Evolutionary conservation across 1,139 yeast species (phyloP), one percentile per base, ranked within the genome.

Genomic region (Pichia sp.): DNA sequence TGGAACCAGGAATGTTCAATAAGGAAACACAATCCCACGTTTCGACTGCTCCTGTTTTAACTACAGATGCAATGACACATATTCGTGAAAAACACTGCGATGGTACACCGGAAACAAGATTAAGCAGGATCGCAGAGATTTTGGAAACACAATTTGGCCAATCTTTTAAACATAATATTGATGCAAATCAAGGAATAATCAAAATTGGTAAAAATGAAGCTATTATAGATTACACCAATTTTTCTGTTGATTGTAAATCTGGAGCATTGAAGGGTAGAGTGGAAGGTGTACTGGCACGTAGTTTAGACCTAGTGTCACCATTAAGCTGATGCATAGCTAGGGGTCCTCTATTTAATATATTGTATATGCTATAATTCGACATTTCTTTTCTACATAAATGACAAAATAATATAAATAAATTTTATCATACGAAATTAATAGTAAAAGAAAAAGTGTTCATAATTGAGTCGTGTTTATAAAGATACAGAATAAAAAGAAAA

Each of bases 131-230:
- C 7, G 66, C 79, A 1, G 71, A 80, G 10, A 70, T 94, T 44
- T 70, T 94, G 44, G 70, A 74, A 45, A 90, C 95, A 0, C 99
- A 92, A 61, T 92, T 92, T 68, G 98, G 98, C 7, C 88, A 85
- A 38, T 68, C 90, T 0, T 77, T 87, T 51, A 65, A 65, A 5
- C 70, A 69, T 2, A 56, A 67, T 30, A 63, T 65, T 7, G 76
- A 71, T 34, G 64, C 66, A 10, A 66, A 66, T 26, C 70, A 71
- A 18, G 90, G 88, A 1, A 43, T 58, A 2, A 64, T 76, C 3
- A 70, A 68, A 34, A 83, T 92, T 51, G 97, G 96, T 37, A 81
- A 81, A 53, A 79, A 75, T 54, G 80, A 73, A 46, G 98, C 97
- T 2, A 69, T 68, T 25, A 78, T 94, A 25, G 76, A 83, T 56